phyloP scores from a whole-genome alignment of 192 early-diverging fungal species.

The Entomortierella beljakovae region DNA sequence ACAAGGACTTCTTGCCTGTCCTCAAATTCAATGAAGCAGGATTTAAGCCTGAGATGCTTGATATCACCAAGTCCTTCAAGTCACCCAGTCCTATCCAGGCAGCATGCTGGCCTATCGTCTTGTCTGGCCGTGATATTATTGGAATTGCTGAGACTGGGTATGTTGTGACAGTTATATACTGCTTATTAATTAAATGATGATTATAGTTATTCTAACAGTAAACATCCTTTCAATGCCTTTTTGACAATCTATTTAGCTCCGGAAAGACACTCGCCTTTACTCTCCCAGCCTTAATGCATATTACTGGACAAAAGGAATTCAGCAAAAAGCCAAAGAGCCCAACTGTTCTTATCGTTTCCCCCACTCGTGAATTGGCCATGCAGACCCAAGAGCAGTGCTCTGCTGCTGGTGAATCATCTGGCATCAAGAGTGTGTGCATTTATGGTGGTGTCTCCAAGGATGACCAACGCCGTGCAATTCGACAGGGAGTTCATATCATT shows the following conservation, averaged over 20 bases:
- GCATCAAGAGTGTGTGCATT: slow-evolving; percentile 78
- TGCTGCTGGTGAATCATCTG: slow-evolving; percentile 69
- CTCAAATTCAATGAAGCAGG: slow-evolving; percentile 81
- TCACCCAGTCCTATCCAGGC: slow-evolving; percentile 96
- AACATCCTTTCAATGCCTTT: no score
- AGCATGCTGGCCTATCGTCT: slow-evolving; percentile 90
- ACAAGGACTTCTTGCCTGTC: slow-evolving; percentile 71
- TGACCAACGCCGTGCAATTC: slow-evolving; percentile 67
- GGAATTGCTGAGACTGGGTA: slow-evolving; percentile 98
- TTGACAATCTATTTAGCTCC: slow-evolving; percentile 55
- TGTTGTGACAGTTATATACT: slow-evolving; percentile 53
- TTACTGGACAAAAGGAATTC: slow-evolving; percentile 77
- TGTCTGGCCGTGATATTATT: slow-evolving; percentile 85
- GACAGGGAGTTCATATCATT: slow-evolving; percentile 75
- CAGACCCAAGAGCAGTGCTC: slow-evolving; percentile 92
- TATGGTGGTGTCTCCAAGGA: slow-evolving; percentile 93
- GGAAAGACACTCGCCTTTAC: slow-evolving; percentile 96
- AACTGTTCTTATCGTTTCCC: slow-evolving; percentile 86
- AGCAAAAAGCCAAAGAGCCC: slow-evolving; percentile 73
- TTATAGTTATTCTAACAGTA: no score
- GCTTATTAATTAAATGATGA: slow-evolving; percentile 15
- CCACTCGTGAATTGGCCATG: slow-evolving; percentile 96
- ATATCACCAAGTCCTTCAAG: slow-evolving; percentile 72
- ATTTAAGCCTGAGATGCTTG: slow-evolving; percentile 74
- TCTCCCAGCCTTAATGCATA: slow-evolving; percentile 88